These are phyloP conservation scores for Colletotrichum cuscutae DNA, from an alignment of 2,329 filamentous ascomycete genomes.

Conservation along the genomic window DNA sequence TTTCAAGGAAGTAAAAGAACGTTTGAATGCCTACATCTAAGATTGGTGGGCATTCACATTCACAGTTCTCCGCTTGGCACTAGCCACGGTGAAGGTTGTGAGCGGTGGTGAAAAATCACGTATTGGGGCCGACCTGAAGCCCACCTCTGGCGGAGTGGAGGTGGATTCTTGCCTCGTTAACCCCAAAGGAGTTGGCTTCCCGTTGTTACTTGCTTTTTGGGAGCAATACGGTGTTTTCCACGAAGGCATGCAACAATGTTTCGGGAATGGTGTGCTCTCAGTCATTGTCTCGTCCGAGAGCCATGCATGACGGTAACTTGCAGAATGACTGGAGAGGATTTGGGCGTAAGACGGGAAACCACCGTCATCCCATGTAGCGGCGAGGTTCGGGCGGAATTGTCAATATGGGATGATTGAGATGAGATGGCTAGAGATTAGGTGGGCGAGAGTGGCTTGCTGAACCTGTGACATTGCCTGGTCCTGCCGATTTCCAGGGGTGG, in stretches of 20 bases:
- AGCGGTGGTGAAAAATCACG: background rate
- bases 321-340: background rate
- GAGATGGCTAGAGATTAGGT: background rate
- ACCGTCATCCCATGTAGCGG: background rate
- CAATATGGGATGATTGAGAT: conserved; percentile 4
- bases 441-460: conserved; percentile 27
- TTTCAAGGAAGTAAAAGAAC: background rate
- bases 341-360: background rate
- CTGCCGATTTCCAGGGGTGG: conserved; percentile 1
- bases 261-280: background rate
- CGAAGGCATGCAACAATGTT: background rate
- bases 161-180: background rate
- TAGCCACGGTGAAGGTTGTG: background rate
- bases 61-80: background rate
- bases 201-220: background rate
- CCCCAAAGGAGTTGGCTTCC: background rate
- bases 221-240: background rate
- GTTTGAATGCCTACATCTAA: background rate
- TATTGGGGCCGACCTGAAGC: background rate
- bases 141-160: background rate
- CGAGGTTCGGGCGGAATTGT: background rate
- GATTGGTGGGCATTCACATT: background rate
- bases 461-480: conserved; percentile 5
- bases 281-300: background rate
- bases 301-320: background rate